phyloP scores from a whole-genome alignment of 2,329 filamentous ascomycete genomes.

The Tolypocladium ovalisporum region DNA sequence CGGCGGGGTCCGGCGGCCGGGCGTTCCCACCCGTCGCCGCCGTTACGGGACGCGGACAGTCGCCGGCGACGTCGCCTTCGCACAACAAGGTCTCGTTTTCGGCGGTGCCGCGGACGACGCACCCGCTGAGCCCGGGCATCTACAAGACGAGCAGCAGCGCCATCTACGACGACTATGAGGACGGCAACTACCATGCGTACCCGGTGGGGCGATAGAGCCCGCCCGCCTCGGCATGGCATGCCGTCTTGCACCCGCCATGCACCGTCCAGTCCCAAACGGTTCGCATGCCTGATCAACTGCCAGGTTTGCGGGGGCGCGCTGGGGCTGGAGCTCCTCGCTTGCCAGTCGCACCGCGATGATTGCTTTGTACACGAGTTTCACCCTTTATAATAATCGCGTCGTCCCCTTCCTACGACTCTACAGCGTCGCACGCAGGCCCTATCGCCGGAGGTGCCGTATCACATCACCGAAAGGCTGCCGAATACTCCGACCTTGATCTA shows the following conservation, averaged over 20 bases:
- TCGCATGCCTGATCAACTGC: not conserved
- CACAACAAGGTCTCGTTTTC: conserved; percentile 13
- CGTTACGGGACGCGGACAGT: conserved; percentile 9
- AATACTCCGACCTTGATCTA: not conserved
- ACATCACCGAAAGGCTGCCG: not conserved
- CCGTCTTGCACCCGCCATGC: not conserved
- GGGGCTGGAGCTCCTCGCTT: not conserved
- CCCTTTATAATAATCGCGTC: too few relatives aligned
- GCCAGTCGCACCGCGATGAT: not conserved
- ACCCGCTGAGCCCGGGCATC: conserved; percentile 13
- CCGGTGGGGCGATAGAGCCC: conserved; percentile 17
- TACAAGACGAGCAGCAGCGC: conserved; percentile 13
- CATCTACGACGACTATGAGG: conserved; percentile 16
- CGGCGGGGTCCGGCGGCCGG: not conserved
- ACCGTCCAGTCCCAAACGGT: not conserved
- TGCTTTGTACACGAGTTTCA: not conserved
- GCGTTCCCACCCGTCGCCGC: not conserved
- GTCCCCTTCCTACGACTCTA: too few relatives aligned
- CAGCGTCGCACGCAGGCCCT: not conserved
- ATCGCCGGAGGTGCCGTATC: not conserved
- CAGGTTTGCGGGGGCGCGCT: not conserved
- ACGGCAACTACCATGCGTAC: conserved; percentile 24
- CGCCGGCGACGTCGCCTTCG: conserved; percentile 8
- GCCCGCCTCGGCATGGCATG: not conserved
- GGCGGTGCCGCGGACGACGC: conserved; percentile 17